These are phyloP conservation scores for Pseudocercospora pini-densiflorae DNA, from an alignment of 2,329 filamentous ascomycete species.

Conservation along the genomic window DNA sequence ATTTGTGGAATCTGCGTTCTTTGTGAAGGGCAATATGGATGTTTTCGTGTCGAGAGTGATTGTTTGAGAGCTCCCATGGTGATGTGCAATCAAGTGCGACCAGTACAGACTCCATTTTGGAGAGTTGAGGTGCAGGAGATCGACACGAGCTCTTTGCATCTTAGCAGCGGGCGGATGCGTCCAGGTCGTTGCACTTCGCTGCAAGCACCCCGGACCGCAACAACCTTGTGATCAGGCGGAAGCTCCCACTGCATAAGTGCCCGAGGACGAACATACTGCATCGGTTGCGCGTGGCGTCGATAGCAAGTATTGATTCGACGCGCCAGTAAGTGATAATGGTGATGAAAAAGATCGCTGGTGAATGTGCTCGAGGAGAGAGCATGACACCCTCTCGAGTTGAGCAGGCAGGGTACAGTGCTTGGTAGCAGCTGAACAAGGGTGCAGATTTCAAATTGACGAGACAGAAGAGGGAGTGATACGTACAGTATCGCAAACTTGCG, in stretches of 20 bases:
- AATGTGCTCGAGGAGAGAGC: slow-evolving; percentile 26
- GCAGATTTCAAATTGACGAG: slow-evolving; percentile 16
- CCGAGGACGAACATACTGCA: slow-evolving; percentile 29
- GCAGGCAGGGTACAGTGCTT: slow-evolving; percentile 19
- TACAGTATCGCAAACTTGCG: slow-evolving; percentile 97
- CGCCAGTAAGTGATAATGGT: slow-evolving; percentile 21
- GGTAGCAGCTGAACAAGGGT: slow-evolving; percentile 20
- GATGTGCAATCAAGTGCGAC: slow-evolving; percentile 10
- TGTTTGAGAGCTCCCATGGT: slow-evolving; percentile 13
- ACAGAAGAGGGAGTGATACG: slow-evolving; percentile 55
- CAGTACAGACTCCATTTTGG: slow-evolving; percentile 16
- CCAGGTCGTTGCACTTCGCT: slow-evolving; percentile 24
- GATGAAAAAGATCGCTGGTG: slow-evolving; percentile 22
- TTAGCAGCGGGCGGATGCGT: slow-evolving; percentile 31
- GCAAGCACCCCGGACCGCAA: slow-evolving; percentile 32
- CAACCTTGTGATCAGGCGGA: slow-evolving; percentile 41
- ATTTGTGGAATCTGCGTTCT: slow-evolving; percentile 9
- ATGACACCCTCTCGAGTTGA: slow-evolving; percentile 30
- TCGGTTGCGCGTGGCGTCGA: slow-evolving; percentile 34
- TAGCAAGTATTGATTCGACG: slow-evolving; percentile 24
- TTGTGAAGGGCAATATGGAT: slow-evolving; percentile 5
- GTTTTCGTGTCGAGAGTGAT: slow-evolving; percentile 8
- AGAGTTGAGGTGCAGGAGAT: slow-evolving; percentile 27
- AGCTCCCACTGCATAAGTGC: slow-evolving; percentile 39
- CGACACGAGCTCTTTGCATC: slow-evolving; percentile 28